phyloP scores from a whole-genome alignment of 352 stramenopile genomes.

The Phytopythium ostracodes region DNA sequence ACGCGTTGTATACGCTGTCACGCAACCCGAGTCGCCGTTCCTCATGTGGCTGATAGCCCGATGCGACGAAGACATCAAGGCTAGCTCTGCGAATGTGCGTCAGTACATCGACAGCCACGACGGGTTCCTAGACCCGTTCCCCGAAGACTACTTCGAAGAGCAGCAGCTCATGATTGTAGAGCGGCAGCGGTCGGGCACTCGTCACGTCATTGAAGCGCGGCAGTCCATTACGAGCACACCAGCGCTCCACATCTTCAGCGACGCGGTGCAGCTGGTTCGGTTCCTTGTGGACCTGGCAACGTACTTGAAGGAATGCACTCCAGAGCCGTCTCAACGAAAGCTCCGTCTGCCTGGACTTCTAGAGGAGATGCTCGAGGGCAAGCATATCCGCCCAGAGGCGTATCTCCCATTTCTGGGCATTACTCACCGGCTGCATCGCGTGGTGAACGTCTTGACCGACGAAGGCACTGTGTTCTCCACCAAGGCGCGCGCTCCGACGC shows the following conservation, averaged over 20 bases:
- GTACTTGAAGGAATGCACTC: conserved; percentile 56
- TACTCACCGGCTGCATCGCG: conserved; percentile 23
- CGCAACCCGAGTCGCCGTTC: conserved; percentile 40
- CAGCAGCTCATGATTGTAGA: conserved; percentile 37
- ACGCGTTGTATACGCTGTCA: conserved; percentile 26
- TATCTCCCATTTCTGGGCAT: conserved; percentile 37
- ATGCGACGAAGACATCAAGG: conserved; percentile 41
- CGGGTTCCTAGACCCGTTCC: conserved; percentile 53
- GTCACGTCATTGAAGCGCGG: conserved; percentile 38
- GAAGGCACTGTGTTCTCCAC: conserved; percentile 76
- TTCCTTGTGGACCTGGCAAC: conserved; percentile 60
- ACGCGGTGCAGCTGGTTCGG: conserved; percentile 51
- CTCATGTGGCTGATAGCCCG: conserved; percentile 52
- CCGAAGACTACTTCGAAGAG: conserved; percentile 31
- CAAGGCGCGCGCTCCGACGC: conserved; percentile 53
- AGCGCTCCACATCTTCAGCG: conserved; percentile 49
- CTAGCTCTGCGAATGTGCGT: conserved; percentile 22
- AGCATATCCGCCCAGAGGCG: conserved; percentile 44
- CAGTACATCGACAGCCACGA: conserved; percentile 30
- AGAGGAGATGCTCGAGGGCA: conserved; percentile 34
- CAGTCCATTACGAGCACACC: conserved; percentile 34
- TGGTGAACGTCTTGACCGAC: conserved; percentile 46
- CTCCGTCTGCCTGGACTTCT: conserved; percentile 34
- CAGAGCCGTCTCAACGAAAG: conserved; percentile 45
- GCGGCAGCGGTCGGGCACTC: conserved; percentile 25